These are phyloP conservation scores for Arthrobotrys entomopaga DNA, from an alignment of 2,329 filamentous ascomycete genomes.

Conservation along the genomic window DNA sequence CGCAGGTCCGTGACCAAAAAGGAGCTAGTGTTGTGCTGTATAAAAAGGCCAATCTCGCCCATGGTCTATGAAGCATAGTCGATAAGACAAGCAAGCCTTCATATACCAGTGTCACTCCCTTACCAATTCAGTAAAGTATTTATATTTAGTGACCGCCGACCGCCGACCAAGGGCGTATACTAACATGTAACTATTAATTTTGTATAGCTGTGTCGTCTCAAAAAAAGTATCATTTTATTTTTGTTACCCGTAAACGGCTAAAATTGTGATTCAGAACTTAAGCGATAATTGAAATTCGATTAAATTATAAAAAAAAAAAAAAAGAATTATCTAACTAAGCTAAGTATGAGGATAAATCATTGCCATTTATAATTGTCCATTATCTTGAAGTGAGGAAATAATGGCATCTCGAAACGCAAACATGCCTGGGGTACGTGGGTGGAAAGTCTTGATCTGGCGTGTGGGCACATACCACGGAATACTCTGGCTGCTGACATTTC, in stretches of 20 bases:
- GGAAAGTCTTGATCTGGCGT: conserved; percentile 5
- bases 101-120: conserved; percentile 5
- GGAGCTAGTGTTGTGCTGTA: conserved; percentile 5
- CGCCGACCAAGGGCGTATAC: conserved; percentile 2
- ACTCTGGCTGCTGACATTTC: conserved; percentile 5
- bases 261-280: conserved; percentile 1
- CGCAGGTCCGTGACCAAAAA: conserved; percentile 5
- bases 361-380: conserved; percentile 4
- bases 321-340: conserved; percentile 1
- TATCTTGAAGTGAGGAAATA: conserved; percentile 6
- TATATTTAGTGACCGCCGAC: conserved; percentile 3
- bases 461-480: conserved; percentile 3
- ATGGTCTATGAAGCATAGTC: conserved; percentile 4
- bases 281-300: background rate
- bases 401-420: conserved; percentile 5
- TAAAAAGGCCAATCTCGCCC: conserved; percentile 2
- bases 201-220: background rate
- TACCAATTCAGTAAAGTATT: conserved; percentile 2
- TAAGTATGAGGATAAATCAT: conserved; percentile 5
- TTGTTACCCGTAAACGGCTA: conserved; percentile 4
- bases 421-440: conserved; percentile 4
- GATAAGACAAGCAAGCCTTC: conserved; percentile 5
- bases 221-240: conserved; percentile 4
- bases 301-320: background rate
- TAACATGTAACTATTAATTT: conserved; percentile 6